These are phyloP conservation scores for Hypoxylon subgilvum DNA, from an alignment of 495 filamentous ascomycete genomes.

Conservation along the genomic window DNA sequence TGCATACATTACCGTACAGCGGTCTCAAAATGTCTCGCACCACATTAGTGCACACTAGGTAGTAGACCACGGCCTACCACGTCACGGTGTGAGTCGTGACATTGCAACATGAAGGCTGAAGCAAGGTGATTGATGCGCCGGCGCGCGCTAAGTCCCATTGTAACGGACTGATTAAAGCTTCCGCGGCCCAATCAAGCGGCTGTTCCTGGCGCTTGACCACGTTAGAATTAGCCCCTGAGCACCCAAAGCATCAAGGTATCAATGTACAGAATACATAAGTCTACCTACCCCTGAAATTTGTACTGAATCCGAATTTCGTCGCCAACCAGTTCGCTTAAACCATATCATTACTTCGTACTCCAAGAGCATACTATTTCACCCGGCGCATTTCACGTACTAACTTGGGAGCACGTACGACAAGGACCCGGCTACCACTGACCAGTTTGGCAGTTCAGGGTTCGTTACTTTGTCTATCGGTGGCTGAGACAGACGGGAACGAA, in stretches of 20 bases:
- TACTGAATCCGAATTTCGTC: slow-evolving; percentile 10
- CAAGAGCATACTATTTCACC: no score
- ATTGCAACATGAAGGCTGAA: no score
- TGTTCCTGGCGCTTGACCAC: slow-evolving; percentile 55
- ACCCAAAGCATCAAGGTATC: no score
- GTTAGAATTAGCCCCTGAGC: slow-evolving; percentile 22
- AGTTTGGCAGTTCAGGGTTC: neutral
- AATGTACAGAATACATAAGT: no score
- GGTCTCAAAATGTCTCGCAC: neutral
- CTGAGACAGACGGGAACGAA: neutral
- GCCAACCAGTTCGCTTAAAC: no score
- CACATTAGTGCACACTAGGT: slow-evolving; percentile 31
- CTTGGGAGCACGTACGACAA: neutral
- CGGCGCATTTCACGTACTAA: no score
- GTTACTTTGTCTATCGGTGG: neutral
- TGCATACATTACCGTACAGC: slow-evolving; percentile 12
- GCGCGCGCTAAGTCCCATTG: slow-evolving; percentile 32
- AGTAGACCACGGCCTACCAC: slow-evolving; percentile 9
- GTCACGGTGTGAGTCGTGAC: neutral
- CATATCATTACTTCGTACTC: no score
- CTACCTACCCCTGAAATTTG: slow-evolving; percentile 24
- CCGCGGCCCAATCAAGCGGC: slow-evolving; percentile 54
- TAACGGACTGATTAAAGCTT: slow-evolving; percentile 44
- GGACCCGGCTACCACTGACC: neutral
- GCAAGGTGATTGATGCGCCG: slow-evolving; percentile 24